Percentiles rank a stretch among this genome's conserved stretches.
phyloP scores from a whole-genome alignment of 23 red algal genomes.

The Rhodosorus marinus region DNA sequence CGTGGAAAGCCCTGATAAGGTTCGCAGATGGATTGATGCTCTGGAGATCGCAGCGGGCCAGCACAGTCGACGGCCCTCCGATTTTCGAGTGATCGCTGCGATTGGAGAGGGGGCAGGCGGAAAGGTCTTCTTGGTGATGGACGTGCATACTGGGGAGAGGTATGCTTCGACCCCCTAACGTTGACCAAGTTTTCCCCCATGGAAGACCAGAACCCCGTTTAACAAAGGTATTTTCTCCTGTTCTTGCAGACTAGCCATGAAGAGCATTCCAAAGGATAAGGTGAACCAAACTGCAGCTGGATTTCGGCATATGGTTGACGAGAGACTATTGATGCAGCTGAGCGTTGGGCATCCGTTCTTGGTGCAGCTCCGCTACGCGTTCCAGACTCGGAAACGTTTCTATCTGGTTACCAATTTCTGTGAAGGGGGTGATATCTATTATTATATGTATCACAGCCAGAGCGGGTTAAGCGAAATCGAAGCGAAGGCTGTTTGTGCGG shows the following conservation, averaged over 20 bases:
- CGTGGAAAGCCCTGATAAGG: slow-evolving; percentile 11
- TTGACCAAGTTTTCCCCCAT: no score
- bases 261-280: slow-evolving; percentile 27
- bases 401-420: slow-evolving; percentile 80
- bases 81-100: slow-evolving; percentile 68
- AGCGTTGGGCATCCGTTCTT: slow-evolving; percentile 57
- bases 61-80: slow-evolving; percentile 23
- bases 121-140: slow-evolving; percentile 58
- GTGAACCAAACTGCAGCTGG: slow-evolving; percentile 4
- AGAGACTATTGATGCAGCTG: slow-evolving; percentile 65
- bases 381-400: slow-evolving; percentile 49
- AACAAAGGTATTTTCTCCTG: no score
- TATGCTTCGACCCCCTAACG: slow-evolving; percentile 62
- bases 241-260: slow-evolving; percentile 60
- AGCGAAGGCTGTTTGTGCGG: slow-evolving; percentile 35
- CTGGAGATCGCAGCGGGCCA: slow-evolving; percentile 1
- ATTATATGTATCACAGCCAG: slow-evolving; percentile 30
- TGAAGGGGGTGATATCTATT: slow-evolving; percentile 63
- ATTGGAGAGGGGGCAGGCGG: slow-evolving; percentile 77
- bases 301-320: slow-evolving; percentile 54
- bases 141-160: slow-evolving; percentile 25
- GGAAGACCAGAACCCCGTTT: slow-evolving; percentile 15
- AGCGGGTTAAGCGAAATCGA: slow-evolving; percentile 44
- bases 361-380: slow-evolving; percentile 45
- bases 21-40: slow-evolving; percentile 28